phyloP scores from a whole-genome alignment of 495 filamentous ascomycete species.

The Recurvomyces mirabilis region DNA sequence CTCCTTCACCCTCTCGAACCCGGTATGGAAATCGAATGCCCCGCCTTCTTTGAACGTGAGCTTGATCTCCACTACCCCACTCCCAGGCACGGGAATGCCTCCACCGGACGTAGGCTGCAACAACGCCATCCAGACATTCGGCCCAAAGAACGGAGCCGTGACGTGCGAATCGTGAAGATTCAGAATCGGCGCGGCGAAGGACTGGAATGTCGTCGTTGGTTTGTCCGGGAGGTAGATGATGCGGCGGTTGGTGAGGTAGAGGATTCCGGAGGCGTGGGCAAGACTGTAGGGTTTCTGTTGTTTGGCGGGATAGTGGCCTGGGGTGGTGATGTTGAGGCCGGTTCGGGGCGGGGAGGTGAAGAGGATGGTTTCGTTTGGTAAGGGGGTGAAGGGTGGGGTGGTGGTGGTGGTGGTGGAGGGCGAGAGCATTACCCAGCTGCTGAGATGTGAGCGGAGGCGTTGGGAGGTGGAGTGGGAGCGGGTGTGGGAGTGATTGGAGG shows the following conservation, averaged over 20 bases:
- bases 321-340: slow-evolving; percentile 49
- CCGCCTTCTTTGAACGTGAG: slow-evolving; percentile 91
- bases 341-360: slow-evolving; percentile 66
- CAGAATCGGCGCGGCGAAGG: slow-evolving; percentile 79
- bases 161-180: slow-evolving; percentile 83
- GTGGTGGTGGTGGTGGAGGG: slow-evolving; percentile 38
- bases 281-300: slow-evolving; percentile 46
- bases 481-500: too few species aligned
- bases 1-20: slow-evolving; percentile 77
- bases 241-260: slow-evolving; percentile 83
- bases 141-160: slow-evolving; percentile 86
- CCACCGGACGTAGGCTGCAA: slow-evolving; percentile 72
- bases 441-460: slow-evolving; percentile 27
- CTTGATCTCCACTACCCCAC: slow-evolving; percentile 62
- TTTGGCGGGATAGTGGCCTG: slow-evolving; percentile 44
- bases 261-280: slow-evolving; percentile 48
- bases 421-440: slow-evolving; percentile 71
- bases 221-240: slow-evolving; percentile 78
- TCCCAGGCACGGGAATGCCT: slow-evolving; percentile 61
- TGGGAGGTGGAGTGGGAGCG: slow-evolving; percentile 4
- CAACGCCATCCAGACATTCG: slow-evolving; percentile 77
- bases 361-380: slow-evolving; percentile 57
- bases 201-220: slow-evolving; percentile 58
- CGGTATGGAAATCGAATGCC: slow-evolving; percentile 77
- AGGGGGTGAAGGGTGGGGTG: slow-evolving; percentile 44